These are phyloP conservation scores for Penicillium sp. DNA, from an alignment of 2,329 filamentous ascomycete species.

Conservation along the genomic window DNA sequence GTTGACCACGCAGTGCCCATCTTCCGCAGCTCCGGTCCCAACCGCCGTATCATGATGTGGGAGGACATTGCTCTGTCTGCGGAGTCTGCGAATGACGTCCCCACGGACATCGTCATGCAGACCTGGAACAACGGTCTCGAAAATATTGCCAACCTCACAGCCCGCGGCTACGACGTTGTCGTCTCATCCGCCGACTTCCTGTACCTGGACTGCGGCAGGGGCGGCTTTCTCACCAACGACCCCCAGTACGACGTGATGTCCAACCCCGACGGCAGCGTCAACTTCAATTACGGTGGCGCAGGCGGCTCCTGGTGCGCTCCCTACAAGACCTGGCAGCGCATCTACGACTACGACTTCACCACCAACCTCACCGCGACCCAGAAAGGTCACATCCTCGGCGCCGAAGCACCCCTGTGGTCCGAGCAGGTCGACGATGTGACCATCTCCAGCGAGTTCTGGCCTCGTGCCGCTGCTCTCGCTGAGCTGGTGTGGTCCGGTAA, in stretches of 20 bases:
- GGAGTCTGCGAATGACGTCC: conserved; percentile 45
- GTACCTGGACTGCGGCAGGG: conserved; percentile 55
- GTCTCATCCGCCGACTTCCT: conserved; percentile 55
- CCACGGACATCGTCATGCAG: conserved; percentile 52
- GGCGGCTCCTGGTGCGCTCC: conserved; percentile 57
- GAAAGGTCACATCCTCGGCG: conserved; percentile 50
- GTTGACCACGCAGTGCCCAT: conserved; percentile 51
- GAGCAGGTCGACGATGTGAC: conserved; percentile 54
- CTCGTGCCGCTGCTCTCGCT: conserved; percentile 53
- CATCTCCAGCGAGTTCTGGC: conserved; percentile 52
- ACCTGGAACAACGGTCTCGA: conserved; percentile 52
- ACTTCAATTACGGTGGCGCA: conserved; percentile 53
- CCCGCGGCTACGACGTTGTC: conserved; percentile 51
- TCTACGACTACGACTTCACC: conserved; percentile 57
- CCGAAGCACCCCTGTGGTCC: conserved; percentile 50
- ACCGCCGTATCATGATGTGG: conserved; percentile 56
- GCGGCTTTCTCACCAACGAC: conserved; percentile 54
- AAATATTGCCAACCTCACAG: conserved; percentile 51
- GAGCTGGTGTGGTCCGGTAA: conserved; percentile 57
- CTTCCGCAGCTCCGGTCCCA: conserved; percentile 41
- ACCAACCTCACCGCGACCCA: conserved; percentile 46
- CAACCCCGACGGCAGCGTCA: conserved; percentile 47
- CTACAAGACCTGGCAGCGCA: conserved; percentile 58
- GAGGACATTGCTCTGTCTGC: conserved; percentile 50
- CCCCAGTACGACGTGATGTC: conserved; percentile 52